Evolutionary conservation across 2,329 filamentous ascomycete genomes (phyloP), one percentile per base, ranked within the genome.

Genomic region (Ophiocordyceps camponoti-leonardi): DNA sequence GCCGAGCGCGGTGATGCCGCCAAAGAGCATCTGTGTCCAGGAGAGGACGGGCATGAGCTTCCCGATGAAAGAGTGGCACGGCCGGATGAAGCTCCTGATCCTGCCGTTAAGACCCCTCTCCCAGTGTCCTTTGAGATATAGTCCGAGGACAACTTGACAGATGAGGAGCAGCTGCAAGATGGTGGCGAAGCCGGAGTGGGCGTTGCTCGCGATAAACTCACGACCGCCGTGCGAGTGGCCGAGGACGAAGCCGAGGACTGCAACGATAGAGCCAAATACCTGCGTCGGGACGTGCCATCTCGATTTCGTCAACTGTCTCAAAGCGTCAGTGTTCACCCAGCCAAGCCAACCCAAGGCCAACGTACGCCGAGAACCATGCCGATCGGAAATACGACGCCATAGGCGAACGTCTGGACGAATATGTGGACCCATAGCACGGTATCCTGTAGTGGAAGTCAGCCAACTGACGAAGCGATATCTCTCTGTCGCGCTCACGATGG

Each of bases 1-100:
- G 20, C 92, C 92, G 46, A 94, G 71, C 4, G 84, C 73, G 0
- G 90, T 90, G 56, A 98, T 95, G 37, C 87, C 92, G 44, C 92
- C 92, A 62, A 98, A 94, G 7, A 98, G 61, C 79, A 98, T 93
- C 67, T 98, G 92, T 6, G 81, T 73, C 92, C 92, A 98, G 23
- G 83, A 77, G 1, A 87, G 71, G 3, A 96, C 65, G 1, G 92
- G 92, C 70, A 98, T 83, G 2, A 77, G 66, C 64, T 94, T 95
- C 52, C 92, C 92, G 37, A 94, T 64, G 47, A 95, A 62, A 20
- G 84, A 82, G 61, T 98, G 92, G 23, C 72, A 72, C 14, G 79
- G 67, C 7, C 90, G 81, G 42, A 90, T 70, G 44, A 79, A 67
- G 48, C 72, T 77, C 46, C 92, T 75, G 47, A 95, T 81, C 56